Evolutionary conservation across 2,329 filamentous ascomycete species (phyloP), one percentile per base, ranked within the genome.

Genomic region (Ophiostoma angusticollis): DNA sequence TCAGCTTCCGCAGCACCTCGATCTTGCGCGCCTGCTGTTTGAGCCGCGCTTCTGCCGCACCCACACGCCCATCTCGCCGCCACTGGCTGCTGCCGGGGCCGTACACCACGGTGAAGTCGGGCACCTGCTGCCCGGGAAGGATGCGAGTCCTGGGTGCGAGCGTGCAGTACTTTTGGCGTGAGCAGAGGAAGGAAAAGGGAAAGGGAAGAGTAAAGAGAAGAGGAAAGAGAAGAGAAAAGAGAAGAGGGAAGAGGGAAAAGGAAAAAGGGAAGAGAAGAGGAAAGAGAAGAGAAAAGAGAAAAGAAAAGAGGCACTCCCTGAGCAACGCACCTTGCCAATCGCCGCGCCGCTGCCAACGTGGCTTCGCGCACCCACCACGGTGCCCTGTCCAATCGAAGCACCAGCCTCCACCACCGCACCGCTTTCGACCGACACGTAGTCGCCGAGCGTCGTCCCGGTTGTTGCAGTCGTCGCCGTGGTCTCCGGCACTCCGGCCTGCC

Each of bases 91-190:
- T 65, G 62, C n/a, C n/a, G n/a, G n/a, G n/a, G 19, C 78, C 78
- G 57, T 74, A 85, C 17, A 85, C 62, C 5, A 86, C 80, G 0
- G 75, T 79, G 54, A 72, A 75, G 43, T 84, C 79, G 0, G 72
- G 71, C 0, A 87, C 52, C 9, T 63, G 58, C 23, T 74, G 70
- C 1, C 71, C 69, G 9, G 74, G 69, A 0, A 60, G 57, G 30
- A 86, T 62, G 19, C 67, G 63, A 18, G 72, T 78, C 43, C 73
- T 65, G 0, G 80, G 70, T 7, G 80, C 78, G 37, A 87, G 66
- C 17, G 80, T 84, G 50, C 80, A 80, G 53, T 84, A 72, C 67
- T 79, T 58, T 32, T 6, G 17, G 14, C 23, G 9, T 28, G 33
- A 22, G 8, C 17, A 7, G n/a, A 17, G 27, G 18, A 24, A 11